phyloP scores from a whole-genome alignment of 192 early-diverging fungal genomes.

The Chytriomyces sp. region DNA sequence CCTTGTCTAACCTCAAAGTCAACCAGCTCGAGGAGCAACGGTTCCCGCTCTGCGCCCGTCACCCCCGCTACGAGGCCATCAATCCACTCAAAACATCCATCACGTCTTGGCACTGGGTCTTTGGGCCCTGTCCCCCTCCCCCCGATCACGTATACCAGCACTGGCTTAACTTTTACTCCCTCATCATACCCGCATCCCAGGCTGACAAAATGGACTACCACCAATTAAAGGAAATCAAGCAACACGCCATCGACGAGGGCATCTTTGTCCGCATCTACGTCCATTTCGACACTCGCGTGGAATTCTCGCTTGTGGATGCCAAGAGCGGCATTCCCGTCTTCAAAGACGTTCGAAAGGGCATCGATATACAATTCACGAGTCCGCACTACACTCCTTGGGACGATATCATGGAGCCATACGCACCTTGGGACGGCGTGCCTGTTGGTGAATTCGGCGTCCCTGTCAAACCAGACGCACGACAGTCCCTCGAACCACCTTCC shows the following conservation, averaged over 20 bases:
- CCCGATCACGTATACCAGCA: constrained; percentile 43
- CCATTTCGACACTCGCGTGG: constrained; percentile 32
- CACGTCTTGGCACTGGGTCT: constrained; percentile 43
- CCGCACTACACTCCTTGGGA: constrained; percentile 60
- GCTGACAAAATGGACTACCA: constrained; percentile 33
- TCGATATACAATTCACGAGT: constrained; percentile 49
- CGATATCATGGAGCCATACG: constrained; percentile 41
- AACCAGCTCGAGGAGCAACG: background rate
- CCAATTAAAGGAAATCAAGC: constrained; percentile 41
- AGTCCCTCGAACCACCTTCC: background rate
- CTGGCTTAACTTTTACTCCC: constrained; percentile 43
- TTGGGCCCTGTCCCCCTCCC: constrained; percentile 49
- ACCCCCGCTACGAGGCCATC: constrained; percentile 16
- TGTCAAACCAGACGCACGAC: background rate
- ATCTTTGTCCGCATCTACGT: constrained; percentile 38
- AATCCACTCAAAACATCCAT: constrained; percentile 21
- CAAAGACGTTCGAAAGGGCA: constrained; percentile 35
- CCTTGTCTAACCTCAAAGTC: background rate
- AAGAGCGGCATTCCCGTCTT: constrained; percentile 40
- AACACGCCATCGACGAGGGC: constrained; percentile 45
- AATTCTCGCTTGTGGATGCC: constrained; percentile 36
- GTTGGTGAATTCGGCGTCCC: background rate
- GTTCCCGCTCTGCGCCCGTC: constrained; percentile 19
- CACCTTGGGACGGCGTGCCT: background rate
- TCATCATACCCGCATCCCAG: constrained; percentile 40